phyloP scores from a whole-genome alignment of 257 asterid species.

The Nicotiana otophora region DNA sequence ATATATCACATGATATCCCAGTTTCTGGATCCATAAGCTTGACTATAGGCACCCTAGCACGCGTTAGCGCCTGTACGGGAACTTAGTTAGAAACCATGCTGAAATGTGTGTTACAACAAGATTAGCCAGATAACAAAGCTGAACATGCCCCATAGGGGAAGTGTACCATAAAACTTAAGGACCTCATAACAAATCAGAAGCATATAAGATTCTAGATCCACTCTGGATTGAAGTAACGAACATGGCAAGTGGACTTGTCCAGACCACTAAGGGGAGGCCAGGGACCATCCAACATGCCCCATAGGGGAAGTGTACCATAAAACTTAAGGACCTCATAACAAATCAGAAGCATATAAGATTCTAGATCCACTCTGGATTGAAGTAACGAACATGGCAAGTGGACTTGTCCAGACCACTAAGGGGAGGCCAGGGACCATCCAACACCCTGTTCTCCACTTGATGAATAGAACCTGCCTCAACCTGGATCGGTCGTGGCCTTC shows the following conservation, averaged over 20 bases:
- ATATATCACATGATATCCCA: constrained; percentile 82
- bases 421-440: background rate
- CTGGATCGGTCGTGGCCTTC: background rate
- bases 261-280: background rate
- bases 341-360: background rate
- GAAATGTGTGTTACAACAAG: background rate
- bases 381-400: background rate
- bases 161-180: background rate
- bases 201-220: background rate
- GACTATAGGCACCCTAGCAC: constrained; percentile 93
- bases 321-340: background rate
- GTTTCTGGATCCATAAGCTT: constrained; percentile 97
- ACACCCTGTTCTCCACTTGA: background rate
- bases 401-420: background rate
- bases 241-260: background rate
- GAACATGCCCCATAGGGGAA: background rate
- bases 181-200: background rate
- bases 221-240: background rate
- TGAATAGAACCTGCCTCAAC: background rate
- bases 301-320: background rate
- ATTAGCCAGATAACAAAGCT: background rate
- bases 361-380: background rate
- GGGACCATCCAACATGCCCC: background rate
- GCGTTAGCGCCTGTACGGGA: constrained; percentile 79
- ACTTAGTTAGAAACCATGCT: constrained; percentile 9